Evolutionary conservation across 805 yeast species (phyloP).

Genomic region (Maudiozyma saulgeensis): DNA sequence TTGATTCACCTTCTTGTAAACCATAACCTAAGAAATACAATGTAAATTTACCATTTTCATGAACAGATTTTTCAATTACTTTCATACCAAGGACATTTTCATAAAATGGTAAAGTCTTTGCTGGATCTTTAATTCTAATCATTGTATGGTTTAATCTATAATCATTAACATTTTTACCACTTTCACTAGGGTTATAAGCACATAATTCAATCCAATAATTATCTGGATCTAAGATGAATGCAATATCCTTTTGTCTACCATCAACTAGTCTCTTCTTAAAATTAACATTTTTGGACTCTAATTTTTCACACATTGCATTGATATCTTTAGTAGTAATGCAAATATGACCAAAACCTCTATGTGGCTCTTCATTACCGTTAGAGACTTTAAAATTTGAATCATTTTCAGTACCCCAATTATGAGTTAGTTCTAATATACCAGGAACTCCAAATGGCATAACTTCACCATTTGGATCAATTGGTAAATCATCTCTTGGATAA

Average conservation of each 20-base stretch:
- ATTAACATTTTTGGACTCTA: constrained; percentile 52
- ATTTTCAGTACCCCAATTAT: constrained; percentile 63
- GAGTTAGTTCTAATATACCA: constrained; percentile 80
- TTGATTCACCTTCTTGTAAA: constrained; percentile 32
- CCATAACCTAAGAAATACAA: constrained; percentile 76
- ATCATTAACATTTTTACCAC: constrained; percentile 15
- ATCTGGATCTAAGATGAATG: constrained; percentile 91
- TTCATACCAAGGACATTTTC: constrained; percentile 73
- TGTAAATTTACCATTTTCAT: constrained; percentile 67
- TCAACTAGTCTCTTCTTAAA: constrained; percentile 80
- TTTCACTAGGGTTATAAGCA: constrained; percentile 53
- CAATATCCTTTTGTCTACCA: constrained; percentile 89
- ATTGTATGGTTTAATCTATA: constrained; percentile 71
- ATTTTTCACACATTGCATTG: constrained; percentile 44
- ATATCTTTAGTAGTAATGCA: constrained; percentile 82
- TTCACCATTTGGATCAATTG: constrained; percentile 35
- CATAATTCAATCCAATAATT: constrained; percentile 95
- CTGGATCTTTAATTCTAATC: constrained; percentile 86
- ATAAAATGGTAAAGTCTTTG: constrained; percentile 68
- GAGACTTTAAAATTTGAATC: constrained; percentile 48
- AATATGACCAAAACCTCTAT: constrained; percentile 90
- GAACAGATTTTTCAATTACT: constrained; percentile 45
- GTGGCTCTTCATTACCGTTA: constrained; percentile 78
- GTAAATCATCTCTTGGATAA: constrained; percentile 21
- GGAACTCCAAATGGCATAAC: constrained; percentile 18